Evolutionary conservation across 306 rosid species (phyloP).

Genomic region (Prunus dulcis): DNA sequence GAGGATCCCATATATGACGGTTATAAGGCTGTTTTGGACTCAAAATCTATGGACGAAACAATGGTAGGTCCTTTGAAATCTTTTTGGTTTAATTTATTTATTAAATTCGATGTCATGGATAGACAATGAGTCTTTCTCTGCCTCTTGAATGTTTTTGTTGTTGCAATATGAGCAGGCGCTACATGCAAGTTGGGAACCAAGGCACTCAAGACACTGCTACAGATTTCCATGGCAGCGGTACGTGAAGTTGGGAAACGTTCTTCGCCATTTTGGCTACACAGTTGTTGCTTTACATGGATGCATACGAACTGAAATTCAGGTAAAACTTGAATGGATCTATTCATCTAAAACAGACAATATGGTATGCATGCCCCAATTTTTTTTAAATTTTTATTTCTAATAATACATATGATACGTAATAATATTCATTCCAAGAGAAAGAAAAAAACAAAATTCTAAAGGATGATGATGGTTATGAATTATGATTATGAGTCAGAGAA

Average conservation of each 20-base stretch:
- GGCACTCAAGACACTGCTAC: slow-evolving; percentile 79
- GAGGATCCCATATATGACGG: slow-evolving; percentile 73
- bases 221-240: slow-evolving; percentile 88
- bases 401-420: background rate
- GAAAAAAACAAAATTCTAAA: background rate
- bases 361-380: background rate
- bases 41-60: slow-evolving; percentile 81
- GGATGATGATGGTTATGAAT: background rate
- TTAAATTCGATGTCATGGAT: background rate
- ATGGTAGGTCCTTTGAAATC: slow-evolving; percentile 41
- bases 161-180: slow-evolving; percentile 53
- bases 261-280: slow-evolving; percentile 90
- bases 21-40: slow-evolving; percentile 86
- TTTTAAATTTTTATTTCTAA: background rate
- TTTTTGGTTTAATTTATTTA: slow-evolving; percentile 3
- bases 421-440: background rate
- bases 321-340: background rate
- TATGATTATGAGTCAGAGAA: slow-evolving; percentile 1
- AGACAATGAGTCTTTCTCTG: background rate
- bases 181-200: slow-evolving; percentile 97
- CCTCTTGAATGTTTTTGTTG: background rate
- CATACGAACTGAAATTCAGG: slow-evolving; percentile 88
- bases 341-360: background rate
- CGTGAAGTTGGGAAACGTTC: slow-evolving; percentile 82
- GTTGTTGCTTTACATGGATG: slow-evolving; percentile 94